Conservation (phyloP, 1,284 basidiomycete genomes). For the Microbotryum intermedium region DNA sequence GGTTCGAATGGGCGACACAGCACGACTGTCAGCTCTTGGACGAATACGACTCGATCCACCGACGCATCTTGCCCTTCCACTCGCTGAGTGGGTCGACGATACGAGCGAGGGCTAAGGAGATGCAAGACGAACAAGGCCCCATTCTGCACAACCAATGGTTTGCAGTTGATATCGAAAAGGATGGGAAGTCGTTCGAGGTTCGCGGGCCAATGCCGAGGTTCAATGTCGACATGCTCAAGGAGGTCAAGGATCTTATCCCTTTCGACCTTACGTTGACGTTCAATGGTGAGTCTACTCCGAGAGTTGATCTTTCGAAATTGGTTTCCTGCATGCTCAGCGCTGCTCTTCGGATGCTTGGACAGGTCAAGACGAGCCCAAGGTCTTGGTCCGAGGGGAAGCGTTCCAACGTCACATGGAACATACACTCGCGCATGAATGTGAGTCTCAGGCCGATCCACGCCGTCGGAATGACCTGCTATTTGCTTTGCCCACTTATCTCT, state of each 20-base stretch:
- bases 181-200: neutral
- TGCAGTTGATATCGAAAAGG: neutral
- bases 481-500: no score
- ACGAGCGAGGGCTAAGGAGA: neutral
- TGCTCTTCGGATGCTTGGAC: no score
- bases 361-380: conserved; percentile 18
- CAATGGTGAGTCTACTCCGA: neutral
- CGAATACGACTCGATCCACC: conserved; percentile 27
- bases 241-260: conserved; percentile 3
- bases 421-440: conserved; percentile 13
- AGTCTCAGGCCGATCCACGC: neutral
- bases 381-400: conserved; percentile 26
- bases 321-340: no score
- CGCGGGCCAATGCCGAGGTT: neutral
- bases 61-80: conserved; percentile 16
- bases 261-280: conserved; percentile 24
- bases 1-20: conserved; percentile 17
- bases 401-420: conserved; percentile 1
- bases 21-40: conserved; percentile 20
- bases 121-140: neutral
- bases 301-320: no score
- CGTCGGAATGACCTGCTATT: no score
- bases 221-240: conserved; percentile 3
- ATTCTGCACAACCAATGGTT: neutral
- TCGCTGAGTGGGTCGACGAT: conserved; percentile 8